Conservation (phyloP, 148 eudicot genomes). For the Agrostemma githago region DNA sequence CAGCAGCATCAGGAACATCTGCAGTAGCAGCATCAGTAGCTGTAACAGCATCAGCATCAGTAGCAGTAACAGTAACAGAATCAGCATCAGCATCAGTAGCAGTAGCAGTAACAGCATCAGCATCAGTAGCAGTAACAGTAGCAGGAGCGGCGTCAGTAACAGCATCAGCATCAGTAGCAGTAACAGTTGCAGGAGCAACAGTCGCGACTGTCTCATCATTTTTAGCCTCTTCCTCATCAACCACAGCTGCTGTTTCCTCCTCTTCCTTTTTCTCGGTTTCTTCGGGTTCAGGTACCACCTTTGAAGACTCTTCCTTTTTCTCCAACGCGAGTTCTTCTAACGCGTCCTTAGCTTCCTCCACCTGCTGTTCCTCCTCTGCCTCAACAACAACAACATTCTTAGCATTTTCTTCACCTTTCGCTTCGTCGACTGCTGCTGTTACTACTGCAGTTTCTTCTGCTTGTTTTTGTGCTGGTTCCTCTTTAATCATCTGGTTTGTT, state of each 20-base stretch:
- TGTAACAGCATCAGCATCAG: not conserved
- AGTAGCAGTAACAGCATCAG: not conserved
- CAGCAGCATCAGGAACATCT: not conserved
- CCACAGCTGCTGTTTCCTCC: not conserved
- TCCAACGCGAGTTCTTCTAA: constrained; percentile 6
- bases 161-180: not conserved
- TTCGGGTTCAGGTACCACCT: constrained; percentile 25
- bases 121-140: not conserved
- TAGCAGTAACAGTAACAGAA: not conserved
- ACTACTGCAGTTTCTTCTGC: not conserved
- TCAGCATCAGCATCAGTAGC: not conserved
- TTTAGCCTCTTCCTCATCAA: not conserved
- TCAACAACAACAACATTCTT: no score
- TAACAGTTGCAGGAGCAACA: constrained; percentile 1
- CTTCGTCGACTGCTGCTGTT: constrained; percentile 1
- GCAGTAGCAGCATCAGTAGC: not conserved
- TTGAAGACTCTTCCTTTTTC: constrained; percentile 20
- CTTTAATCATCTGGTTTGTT: constrained; percentile 8
- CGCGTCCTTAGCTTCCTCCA: not conserved
- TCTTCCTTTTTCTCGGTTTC: constrained; percentile 9
- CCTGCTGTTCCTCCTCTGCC: not conserved
- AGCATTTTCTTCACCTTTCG: not conserved
- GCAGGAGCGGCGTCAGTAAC: not conserved
- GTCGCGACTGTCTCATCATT: not conserved
- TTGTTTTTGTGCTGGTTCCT: not conserved